Conservation (phyloP, 2,329 filamentous ascomycete species). For the Thermothelomyces thermophilus region DNA sequence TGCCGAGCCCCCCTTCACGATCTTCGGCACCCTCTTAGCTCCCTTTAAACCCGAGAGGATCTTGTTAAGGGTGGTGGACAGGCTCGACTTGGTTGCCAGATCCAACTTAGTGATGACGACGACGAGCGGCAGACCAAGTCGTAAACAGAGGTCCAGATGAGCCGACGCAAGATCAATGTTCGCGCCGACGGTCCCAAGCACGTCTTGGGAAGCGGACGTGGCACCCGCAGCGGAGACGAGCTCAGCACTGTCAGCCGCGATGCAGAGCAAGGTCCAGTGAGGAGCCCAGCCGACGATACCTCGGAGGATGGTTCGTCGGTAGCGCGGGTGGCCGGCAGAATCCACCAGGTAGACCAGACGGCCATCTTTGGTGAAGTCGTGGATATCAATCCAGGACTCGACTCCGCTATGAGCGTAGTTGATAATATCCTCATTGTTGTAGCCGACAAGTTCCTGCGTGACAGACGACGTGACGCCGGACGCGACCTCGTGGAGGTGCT, state of each 20-base stretch:
- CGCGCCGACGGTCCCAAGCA: constrained; percentile 42
- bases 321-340: constrained; percentile 84
- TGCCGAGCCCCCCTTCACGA: constrained; percentile 56
- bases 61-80: constrained; percentile 65
- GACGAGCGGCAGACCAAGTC: constrained; percentile 68
- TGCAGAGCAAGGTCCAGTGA: constrained; percentile 85
- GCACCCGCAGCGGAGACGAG: constrained; percentile 33
- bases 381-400: constrained; percentile 90
- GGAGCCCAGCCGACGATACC: constrained; percentile 94
- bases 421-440: constrained; percentile 55
- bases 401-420: constrained; percentile 86
- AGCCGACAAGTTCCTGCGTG: constrained; percentile 88
- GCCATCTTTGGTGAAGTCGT: constrained; percentile 65
- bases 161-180: constrained; percentile 68
- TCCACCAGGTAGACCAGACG: constrained; percentile 85
- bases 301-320: constrained; percentile 79
- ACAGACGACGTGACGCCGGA: constrained; percentile 93
- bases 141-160: constrained; percentile 79
- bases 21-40: constrained; percentile 64
- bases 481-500: constrained; percentile 86
- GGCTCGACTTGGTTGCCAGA: constrained; percentile 63
- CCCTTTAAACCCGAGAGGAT: constrained; percentile 73
- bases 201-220: constrained; percentile 45
- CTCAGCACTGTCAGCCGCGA: constrained; percentile 70
- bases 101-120: constrained; percentile 90